These are phyloP conservation scores for Arthrobotrys sinensis DNA, from an alignment of 2,329 filamentous ascomycete genomes.

Conservation along the genomic window DNA sequence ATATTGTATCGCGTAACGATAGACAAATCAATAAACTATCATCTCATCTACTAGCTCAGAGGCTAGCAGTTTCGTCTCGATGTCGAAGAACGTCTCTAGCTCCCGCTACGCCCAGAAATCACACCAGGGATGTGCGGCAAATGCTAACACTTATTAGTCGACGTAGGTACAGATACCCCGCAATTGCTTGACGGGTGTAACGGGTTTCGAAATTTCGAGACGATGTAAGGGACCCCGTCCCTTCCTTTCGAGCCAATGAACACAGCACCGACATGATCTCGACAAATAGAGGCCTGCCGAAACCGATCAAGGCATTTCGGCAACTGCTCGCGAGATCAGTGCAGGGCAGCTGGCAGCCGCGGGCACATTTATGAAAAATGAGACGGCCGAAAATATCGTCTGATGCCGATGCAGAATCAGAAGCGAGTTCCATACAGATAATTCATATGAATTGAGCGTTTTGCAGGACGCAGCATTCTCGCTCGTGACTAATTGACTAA, in stretches of 20 bases:
- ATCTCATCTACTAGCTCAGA: constrained; percentile 14
- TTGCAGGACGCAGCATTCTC: constrained; percentile 11
- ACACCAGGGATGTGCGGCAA: constrained; percentile 25
- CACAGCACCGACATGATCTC: constrained; percentile 10
- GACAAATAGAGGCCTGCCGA: constrained; percentile 22
- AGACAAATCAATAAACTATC: constrained; percentile 13
- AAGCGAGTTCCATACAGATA: not conserved
- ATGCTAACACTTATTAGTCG: constrained; percentile 24
- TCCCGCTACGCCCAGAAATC: constrained; percentile 31
- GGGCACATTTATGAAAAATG: not conserved
- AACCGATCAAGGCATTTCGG: constrained; percentile 16
- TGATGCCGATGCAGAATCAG: not conserved
- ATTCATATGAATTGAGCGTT: constrained; percentile 23
- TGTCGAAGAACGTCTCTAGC: constrained; percentile 25
- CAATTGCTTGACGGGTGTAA: constrained; percentile 48
- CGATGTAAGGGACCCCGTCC: constrained; percentile 37
- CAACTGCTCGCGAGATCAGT: constrained; percentile 23
- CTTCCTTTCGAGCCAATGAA: constrained; percentile 33
- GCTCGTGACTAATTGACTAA: constrained; percentile 25
- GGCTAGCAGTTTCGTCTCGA: constrained; percentile 15
- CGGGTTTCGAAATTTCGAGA: constrained; percentile 49
- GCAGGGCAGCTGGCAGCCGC: constrained; percentile 2
- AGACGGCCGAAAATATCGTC: constrained; percentile 21
- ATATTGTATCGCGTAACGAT: constrained; percentile 26
- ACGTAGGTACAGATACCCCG: constrained; percentile 43